A percentile compares a stretch with the other conserved stretches of the same genome.
These are phyloP conservation scores for Pyrus pyrifolia DNA, from an alignment of 306 rosid species.

Conservation along the genomic window DNA sequence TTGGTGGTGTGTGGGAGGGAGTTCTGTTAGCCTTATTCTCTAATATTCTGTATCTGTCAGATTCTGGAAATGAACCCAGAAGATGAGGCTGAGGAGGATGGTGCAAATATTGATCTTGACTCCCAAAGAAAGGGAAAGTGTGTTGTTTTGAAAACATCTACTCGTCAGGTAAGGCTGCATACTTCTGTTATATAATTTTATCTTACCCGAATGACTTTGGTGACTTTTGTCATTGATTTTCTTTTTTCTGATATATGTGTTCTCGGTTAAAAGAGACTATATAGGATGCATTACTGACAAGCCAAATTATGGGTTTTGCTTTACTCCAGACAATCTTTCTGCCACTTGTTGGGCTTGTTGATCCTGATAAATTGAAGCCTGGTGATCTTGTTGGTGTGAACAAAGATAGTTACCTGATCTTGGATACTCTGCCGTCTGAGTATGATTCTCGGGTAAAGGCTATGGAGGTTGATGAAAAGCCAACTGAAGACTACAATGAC, in stretches of 20 bases:
- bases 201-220: background rate
- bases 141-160: conserved; percentile 90
- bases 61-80: conserved; percentile 97
- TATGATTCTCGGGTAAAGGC: conserved; percentile 95
- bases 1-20: background rate
- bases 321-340: conserved; percentile 79
- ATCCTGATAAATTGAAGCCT: conserved; percentile 85
- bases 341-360: conserved; percentile 98
- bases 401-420: conserved; percentile 90
- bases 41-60: conserved; percentile 26
- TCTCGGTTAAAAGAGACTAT: background rate
- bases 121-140: conserved; percentile 92
- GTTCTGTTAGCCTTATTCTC: background rate
- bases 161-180: conserved; percentile 56
- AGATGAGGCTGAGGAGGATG: conserved; percentile 95
- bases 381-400: conserved; percentile 98
- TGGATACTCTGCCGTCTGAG: conserved; percentile 93
- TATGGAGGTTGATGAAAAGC: conserved; percentile 97
- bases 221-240: background rate
- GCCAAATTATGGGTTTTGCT: conserved; percentile 4
- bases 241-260: background rate
- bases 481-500: conserved; percentile 89
- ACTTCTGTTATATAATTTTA: background rate
- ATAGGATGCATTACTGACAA: background rate
- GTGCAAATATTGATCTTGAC: conserved; percentile 95